Evolutionary conservation across 2,329 filamentous ascomycete species (phyloP), one percentile per base, ranked within the genome.

Genomic region (Xylariaceae sp.): DNA sequence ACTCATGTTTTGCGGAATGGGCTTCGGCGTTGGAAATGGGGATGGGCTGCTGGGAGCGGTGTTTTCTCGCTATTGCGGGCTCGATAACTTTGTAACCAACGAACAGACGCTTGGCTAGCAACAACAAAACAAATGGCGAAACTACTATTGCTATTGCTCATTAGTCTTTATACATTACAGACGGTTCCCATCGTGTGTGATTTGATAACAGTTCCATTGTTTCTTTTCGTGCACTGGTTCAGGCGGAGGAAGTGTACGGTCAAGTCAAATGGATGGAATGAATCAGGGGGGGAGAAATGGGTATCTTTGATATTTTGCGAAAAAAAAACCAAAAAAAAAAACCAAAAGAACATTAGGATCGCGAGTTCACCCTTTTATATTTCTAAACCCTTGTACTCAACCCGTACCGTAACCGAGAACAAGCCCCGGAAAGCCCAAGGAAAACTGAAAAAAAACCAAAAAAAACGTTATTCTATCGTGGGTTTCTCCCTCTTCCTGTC

Each of bases 1-100:
- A 19, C 19, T 19, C 19, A 19, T 19, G 19, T 19, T 19, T 46
- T 51, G 42, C 50, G 37, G 48, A 50, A 51, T 19, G 48, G 43
- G 11, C 54, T 19, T 45, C 47, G 58, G 58, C 55, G 58, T 58
- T 51, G 42, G 52, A 43, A 53, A 49, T 43, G 55, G 55, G 48
- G 19, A 19, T 19, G 19, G 19, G 19, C 19, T 19, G 19, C 37
- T 19, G 29, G 34, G 41, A 49, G 39, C 37, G 46, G n/a, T 46
- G 19, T 19, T 19, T 19, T 19, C 19, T 19, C 19, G 19, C 19
- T 50, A 11, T 19, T 2, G 32, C 45, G 29, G 30, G 29, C 37
- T 52, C 47, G 8, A 32, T 47, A 47, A 19, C n/a, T 43, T 34
- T 34, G 32, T 34, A 6, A 9, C 3, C 8, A 11, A 11, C 30